A percentile compares a stretch with the other conserved stretches of the same genome.
Evolutionary conservation across 176 grass and related monocot genomes (phyloP).

Genomic region (Hsuehochloa calcarea): DNA sequence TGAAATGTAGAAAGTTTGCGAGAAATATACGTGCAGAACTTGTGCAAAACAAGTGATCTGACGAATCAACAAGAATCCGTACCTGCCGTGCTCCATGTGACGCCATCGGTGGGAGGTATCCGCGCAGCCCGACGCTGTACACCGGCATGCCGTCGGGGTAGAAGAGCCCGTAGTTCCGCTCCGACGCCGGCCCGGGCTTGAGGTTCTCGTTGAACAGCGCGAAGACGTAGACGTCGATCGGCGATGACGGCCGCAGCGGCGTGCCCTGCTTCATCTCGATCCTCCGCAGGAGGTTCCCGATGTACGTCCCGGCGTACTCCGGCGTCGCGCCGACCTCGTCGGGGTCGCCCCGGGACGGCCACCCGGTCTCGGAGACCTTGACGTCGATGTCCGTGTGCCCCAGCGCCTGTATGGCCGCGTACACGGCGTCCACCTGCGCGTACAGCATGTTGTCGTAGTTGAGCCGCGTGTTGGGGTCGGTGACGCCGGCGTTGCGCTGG

Average conservation of each 20-base stretch:
- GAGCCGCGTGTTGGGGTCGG: slow-evolving; percentile 43
- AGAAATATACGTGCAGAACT: background rate
- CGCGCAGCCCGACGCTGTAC: slow-evolving; percentile 40
- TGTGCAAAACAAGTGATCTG: background rate
- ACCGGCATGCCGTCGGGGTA: slow-evolving; percentile 66
- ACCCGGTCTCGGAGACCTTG: slow-evolving; percentile 73
- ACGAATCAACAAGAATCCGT: background rate
- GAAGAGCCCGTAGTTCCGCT: slow-evolving; percentile 76
- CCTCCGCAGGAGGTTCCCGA: slow-evolving; percentile 59
- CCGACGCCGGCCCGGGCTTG: slow-evolving; percentile 68
- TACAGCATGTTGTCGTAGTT: slow-evolving; percentile 85
- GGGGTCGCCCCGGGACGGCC: slow-evolving; percentile 70
- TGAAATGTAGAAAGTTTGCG: background rate
- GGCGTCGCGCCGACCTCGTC: slow-evolving; percentile 66
- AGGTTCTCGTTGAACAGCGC: slow-evolving; percentile 35
- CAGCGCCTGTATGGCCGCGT: slow-evolving; percentile 61
- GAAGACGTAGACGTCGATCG: slow-evolving; percentile 76
- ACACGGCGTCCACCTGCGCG: slow-evolving; percentile 87
- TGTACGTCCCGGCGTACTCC: slow-evolving; percentile 61
- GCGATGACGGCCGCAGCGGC: slow-evolving; percentile 56
- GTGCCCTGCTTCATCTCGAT: slow-evolving; percentile 66
- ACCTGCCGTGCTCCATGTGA: slow-evolving; percentile 2
- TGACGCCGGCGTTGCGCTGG: slow-evolving; percentile 45
- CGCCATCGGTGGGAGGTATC: slow-evolving; percentile 19
- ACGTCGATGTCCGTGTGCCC: slow-evolving; percentile 59